Evolutionary conservation across 306 rosid species (phyloP).

Genomic region (Cucumis hystrix): DNA sequence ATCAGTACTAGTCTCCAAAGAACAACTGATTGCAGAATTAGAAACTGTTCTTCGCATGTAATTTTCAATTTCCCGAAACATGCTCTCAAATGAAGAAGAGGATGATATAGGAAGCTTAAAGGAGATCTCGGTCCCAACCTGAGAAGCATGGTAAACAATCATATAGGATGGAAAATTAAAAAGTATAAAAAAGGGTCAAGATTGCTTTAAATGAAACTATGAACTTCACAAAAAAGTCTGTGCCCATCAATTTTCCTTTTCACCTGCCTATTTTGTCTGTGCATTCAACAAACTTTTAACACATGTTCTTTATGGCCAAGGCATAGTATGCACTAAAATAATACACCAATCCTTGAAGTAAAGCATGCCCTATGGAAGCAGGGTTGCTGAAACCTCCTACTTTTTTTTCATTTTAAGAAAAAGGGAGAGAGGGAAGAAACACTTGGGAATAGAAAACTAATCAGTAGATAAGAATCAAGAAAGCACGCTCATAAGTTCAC

Average conservation of each 20-base stretch:
- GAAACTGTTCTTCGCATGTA: slow-evolving; percentile 44
- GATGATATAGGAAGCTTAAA: slow-evolving; percentile 94
- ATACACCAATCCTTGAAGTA: neutral
- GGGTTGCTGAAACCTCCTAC: neutral
- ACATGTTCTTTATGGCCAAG: neutral
- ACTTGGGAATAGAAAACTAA: neutral
- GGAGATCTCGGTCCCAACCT: slow-evolving; percentile 99
- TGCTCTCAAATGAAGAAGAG: slow-evolving; percentile 63
- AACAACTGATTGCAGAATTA: slow-evolving; percentile 9
- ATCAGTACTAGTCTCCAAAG: neutral
- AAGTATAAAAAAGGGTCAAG: neutral
- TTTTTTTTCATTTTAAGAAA: neutral
- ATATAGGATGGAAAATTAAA: slow-evolving; percentile 3
- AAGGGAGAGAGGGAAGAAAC: neutral
- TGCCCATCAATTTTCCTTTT: neutral
- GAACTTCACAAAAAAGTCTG: neutral
- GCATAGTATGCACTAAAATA: neutral
- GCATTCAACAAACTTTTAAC: neutral
- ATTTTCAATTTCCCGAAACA: slow-evolving; percentile 96
- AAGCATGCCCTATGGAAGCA: neutral
- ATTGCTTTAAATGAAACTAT: neutral
- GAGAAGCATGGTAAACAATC: slow-evolving; percentile 19
- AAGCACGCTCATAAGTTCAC: neutral
- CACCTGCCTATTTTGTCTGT: neutral
- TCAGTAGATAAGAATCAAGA: neutral